Evolutionary conservation across 1,284 basidiomycete genomes (phyloP).

Genomic region (Gomphus bonarii): DNA sequence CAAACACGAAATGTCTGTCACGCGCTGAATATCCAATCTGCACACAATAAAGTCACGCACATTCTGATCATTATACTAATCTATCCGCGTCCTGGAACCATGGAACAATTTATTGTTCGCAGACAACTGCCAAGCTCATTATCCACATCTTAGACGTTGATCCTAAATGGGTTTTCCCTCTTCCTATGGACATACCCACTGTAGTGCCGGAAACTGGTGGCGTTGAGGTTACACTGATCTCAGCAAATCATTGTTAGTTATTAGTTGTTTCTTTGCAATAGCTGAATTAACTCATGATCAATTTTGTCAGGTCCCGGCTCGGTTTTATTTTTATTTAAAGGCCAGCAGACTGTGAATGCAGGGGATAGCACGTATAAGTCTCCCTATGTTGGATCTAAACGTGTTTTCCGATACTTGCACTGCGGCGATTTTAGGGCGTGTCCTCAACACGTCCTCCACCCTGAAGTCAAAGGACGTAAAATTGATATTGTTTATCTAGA

Average conservation of each 20-base stretch:
- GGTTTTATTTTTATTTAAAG: conserved; percentile 89
- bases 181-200: conserved; percentile 73
- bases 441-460: conserved; percentile 76
- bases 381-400: conserved; percentile 56
- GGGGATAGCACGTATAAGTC: conserved; percentile 73
- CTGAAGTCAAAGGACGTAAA: conserved; percentile 64
- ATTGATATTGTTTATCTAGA: conserved; percentile 91
- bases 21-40: not conserved
- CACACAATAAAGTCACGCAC: conserved; percentile 65
- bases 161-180: conserved; percentile 74
- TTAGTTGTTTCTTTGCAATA: not conserved
- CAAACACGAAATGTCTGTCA: not conserved
- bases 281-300: not conserved
- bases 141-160: conserved; percentile 84
- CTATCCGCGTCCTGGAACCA: conserved; percentile 79
- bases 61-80: conserved; percentile 92
- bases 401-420: conserved; percentile 82
- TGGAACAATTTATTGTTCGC: conserved; percentile 93
- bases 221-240: conserved; percentile 86
- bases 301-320: conserved; percentile 68
- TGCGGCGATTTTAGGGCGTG: conserved; percentile 93
- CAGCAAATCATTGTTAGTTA: conserved; percentile 87
- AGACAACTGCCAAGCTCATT: conserved; percentile 85
- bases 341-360: conserved; percentile 78
- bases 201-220: conserved; percentile 77